A percentile compares a stretch with the other conserved stretches of the same genome.
Evolutionary conservation across 352 stramenopile species (phyloP).

Genomic region (Globisporangium paddicum): DNA sequence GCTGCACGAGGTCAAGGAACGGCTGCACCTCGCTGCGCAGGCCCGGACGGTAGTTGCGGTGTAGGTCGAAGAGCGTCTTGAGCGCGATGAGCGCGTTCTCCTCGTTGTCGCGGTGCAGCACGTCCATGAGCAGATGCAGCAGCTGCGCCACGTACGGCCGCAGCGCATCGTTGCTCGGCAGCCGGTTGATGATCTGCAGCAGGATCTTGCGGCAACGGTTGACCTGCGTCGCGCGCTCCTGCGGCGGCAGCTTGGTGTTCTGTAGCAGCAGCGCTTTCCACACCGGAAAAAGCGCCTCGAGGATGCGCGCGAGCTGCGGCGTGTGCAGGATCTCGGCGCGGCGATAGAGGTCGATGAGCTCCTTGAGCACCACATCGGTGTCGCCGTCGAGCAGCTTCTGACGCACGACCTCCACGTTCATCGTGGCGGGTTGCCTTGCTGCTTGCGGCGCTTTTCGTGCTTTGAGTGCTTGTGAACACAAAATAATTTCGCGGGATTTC

Average conservation of each 20-base stretch:
- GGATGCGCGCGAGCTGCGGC: constrained; percentile 86
- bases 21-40: constrained; percentile 90
- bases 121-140: constrained; percentile 90
- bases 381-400: constrained; percentile 83
- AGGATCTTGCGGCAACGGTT: constrained; percentile 91
- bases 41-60: constrained; percentile 93
- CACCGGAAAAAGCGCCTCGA: constrained; percentile 89
- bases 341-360: constrained; percentile 85
- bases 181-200: constrained; percentile 93
- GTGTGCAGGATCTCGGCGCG: constrained; percentile 87
- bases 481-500: constrained; percentile 2
- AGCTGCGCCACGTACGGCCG: constrained; percentile 92
- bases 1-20: constrained; percentile 85
- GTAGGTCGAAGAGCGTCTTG: constrained; percentile 96
- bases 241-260: constrained; percentile 63
- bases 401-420: constrained; percentile 87
- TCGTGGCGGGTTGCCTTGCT: constrained; percentile 18
- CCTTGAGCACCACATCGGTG: constrained; percentile 65
- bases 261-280: constrained; percentile 89
- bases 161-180: constrained; percentile 94
- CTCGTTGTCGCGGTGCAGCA: constrained; percentile 95
- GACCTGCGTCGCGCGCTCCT: constrained; percentile 63
- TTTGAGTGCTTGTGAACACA: background rate
- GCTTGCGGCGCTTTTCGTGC: background rate
- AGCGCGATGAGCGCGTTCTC: constrained; percentile 95